Evolutionary conservation across 139 green algal species (phyloP), one percentile per base, ranked within the genome.

Genomic region (Chlamydomonas schloesseri): DNA sequence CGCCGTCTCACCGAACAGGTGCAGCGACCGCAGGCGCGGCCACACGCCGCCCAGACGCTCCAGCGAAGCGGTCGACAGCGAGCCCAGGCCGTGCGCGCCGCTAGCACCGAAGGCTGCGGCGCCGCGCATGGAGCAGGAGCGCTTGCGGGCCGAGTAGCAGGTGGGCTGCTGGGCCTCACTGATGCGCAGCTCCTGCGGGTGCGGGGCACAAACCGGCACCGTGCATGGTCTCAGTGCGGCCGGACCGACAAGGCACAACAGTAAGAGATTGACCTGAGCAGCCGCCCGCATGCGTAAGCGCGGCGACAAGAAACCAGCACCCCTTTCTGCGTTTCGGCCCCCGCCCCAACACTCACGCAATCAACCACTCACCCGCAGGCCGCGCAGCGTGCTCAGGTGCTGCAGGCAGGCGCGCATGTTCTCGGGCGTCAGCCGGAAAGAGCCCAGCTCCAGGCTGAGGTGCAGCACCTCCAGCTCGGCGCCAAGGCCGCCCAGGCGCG

Each of bases 141-240:
- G 65, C 79, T 85, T 85, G 58, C 65, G 42, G 11, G 23, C 5
- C 17, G 79, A 36, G 65, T 77, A 85, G 79, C 47, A 69, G 10
- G 57, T 14, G 42, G 79, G 79, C 50, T 65, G 79, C 31, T 68
- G 65, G 2, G 79, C 67, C 64, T 85, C 79, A 15, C 4, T 37
- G 47, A 85, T 36, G 9, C 79, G 79, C 20, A 85, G 64, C 10
- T 85, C 79, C 79, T 85, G 79, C 14, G 31, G 2, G 46, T 29
- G 64, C 0, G 2, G 21, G 55, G 55, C 20, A 26, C n/a, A n/a
- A n/a, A n/a, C n/a, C n/a, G n/a, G n/a, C n/a, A n/a, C n/a, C n/a
- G n/a, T n/a, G n/a, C n/a, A n/a, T n/a, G n/a, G n/a, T n/a, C n/a
- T n/a, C n/a, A n/a, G n/a, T n/a, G n/a, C n/a, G n/a, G n/a, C n/a